Percentiles rank a stretch among this genome's conserved stretches.
phyloP scores from a whole-genome alignment of 176 grass and related monocot species.

The Thinopyrum elongatum region DNA sequence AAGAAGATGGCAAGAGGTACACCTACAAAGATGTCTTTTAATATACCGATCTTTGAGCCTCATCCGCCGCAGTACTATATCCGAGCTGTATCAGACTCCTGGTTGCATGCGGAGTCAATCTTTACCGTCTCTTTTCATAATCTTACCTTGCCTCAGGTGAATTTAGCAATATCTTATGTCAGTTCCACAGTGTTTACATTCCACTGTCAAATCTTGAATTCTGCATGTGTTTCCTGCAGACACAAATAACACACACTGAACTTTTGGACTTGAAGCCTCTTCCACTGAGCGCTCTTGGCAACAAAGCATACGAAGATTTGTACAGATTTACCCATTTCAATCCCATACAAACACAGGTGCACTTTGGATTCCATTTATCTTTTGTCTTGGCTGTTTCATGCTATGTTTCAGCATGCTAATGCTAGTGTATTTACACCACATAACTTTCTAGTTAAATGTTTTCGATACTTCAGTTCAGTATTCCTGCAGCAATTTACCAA shows the following conservation, averaged over 20 bases:
- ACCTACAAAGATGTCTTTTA: constrained; percentile 89
- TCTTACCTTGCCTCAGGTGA: constrained; percentile 90
- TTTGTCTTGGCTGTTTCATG: constrained; percentile 24
- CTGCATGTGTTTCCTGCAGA: constrained; percentile 50
- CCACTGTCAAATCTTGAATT: constrained; percentile 18
- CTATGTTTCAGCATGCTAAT: constrained; percentile 6
- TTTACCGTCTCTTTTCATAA: constrained; percentile 97
- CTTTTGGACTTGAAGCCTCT: constrained; percentile 97
- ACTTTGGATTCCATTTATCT: constrained; percentile 26
- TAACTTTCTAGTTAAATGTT: constrained; percentile 2
- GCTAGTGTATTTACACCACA: constrained; percentile 3
- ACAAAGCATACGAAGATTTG: constrained; percentile 62
- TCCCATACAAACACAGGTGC: constrained; percentile 93
- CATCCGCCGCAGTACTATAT: constrained; percentile 98
- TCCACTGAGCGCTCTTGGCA: constrained; percentile 76
- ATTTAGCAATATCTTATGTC: constrained; percentile 11
- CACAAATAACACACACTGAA: constrained; percentile 93
- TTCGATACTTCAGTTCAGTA: constrained; percentile 16
- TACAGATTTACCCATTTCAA: constrained; percentile 99
- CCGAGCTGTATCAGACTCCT: constrained; percentile 89
- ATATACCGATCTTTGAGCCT: constrained; percentile 95
- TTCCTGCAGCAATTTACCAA: background rate
- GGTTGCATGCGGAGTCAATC: constrained; percentile 89
- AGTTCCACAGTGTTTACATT: constrained; percentile 3
- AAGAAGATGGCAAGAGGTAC: constrained; percentile 83